Base-by-base conservation (phyloP, 345 rosid genomes). In the Triadica sebifera region DNA sequence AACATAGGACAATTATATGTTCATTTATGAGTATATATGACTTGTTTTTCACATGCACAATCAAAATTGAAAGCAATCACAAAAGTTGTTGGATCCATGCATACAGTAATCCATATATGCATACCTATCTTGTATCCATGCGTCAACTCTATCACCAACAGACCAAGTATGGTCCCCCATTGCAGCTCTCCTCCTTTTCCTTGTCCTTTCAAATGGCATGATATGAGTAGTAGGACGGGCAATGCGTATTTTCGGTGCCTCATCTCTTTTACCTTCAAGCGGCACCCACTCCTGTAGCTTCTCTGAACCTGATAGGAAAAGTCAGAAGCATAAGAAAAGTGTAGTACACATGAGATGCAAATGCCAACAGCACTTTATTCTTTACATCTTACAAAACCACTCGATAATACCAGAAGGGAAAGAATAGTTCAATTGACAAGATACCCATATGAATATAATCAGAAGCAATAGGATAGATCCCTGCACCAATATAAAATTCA, bases 171-270 rank as follows among this genome's bases (percentile, higher is more conserved):
- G 80, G 74, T 91, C 94, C 25, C 85, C 90, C 75, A 84, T 83
- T 64, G 94, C 94, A 72, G 92, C 89, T 77, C 99, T 86, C 51
- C 96, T 91, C 74, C 99, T 91, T 89, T 95, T 95, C 83, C 91
- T 90, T 16, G 97, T 91, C 82, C 97, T 98, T 84, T 95, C 98
- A 80, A 80, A 89, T 63, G 90, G 92, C 82, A 87, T 67, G 62
- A 83, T 87, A 53, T 53, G 13, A 43, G 89, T 85, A 79, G 83
- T 57, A 77, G 90, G 93, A 65, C 91, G 94, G 75, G 96, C 84
- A 71, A 76, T 57, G 49, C 99, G 93, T 83, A 95, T 81, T 81
- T 79, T 86, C 4, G 99, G 98, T 22, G 88, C 86, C 70, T 74
- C 67, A 46, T 81, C 85, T 78, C 81, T 90, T 76, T 89, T 90